A percentile compares a stretch with the other conserved stretches of the same genome.
Conservation (phyloP, 2,329 filamentous ascomycete genomes). For the Xylariaceae sp. region DNA sequence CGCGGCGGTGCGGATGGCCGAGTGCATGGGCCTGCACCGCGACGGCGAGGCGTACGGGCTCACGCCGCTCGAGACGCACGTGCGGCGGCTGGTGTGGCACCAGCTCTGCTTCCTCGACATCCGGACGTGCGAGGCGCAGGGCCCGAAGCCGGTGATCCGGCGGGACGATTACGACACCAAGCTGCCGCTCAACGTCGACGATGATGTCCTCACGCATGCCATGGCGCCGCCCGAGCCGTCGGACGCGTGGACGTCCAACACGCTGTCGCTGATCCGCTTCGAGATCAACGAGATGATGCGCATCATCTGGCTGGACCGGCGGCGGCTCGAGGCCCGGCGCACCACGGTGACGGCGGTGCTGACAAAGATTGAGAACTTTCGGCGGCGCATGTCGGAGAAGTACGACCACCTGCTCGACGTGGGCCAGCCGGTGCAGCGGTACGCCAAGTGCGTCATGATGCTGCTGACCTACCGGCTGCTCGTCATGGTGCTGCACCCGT, state of each 20-base stretch:
- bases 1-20: constrained; percentile 63
- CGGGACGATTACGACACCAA: constrained; percentile 68
- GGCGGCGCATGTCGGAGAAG: constrained; percentile 54
- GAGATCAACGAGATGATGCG: constrained; percentile 69
- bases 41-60: constrained; percentile 62
- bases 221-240: constrained; percentile 35
- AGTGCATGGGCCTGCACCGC: constrained; percentile 70
- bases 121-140: constrained; percentile 66
- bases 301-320: constrained; percentile 60
- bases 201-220: constrained; percentile 48
- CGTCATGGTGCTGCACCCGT: constrained; percentile 62
- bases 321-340: constrained; percentile 54
- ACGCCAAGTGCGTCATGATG: constrained; percentile 57
- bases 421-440: constrained; percentile 52
- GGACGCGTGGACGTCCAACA: constrained; percentile 59
- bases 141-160: constrained; percentile 63
- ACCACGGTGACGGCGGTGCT: constrained; percentile 57
- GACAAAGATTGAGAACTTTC: constrained; percentile 61
- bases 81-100: constrained; percentile 68
- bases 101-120: constrained; percentile 72
- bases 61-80: constrained; percentile 60
- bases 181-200: constrained; percentile 63
- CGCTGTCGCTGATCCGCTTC: constrained; percentile 60
- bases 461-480: constrained; percentile 56
- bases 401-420: constrained; percentile 58